Conservation (phyloP, 352 stramenopile species). For the Phytophthora brassicae region DNA sequence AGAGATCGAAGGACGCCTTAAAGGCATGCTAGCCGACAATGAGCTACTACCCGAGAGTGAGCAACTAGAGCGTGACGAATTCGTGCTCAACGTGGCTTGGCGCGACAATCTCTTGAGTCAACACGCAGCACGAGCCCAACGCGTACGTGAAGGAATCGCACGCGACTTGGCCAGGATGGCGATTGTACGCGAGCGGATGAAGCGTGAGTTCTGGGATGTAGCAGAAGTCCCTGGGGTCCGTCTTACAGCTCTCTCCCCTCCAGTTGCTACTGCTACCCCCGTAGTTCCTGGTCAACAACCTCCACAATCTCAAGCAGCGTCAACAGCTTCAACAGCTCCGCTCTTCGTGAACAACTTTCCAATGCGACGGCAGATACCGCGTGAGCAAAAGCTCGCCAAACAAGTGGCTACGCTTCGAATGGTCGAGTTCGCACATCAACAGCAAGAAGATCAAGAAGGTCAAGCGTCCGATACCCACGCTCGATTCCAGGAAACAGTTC, state of each 20-base stretch:
- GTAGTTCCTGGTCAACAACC: not conserved
- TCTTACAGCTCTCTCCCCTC: constrained; percentile 53
- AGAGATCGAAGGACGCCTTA: constrained; percentile 68
- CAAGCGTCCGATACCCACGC: constrained; percentile 18
- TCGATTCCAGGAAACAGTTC: constrained; percentile 58
- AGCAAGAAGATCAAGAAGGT: constrained; percentile 43
- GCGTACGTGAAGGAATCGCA: constrained; percentile 64
- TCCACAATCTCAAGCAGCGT: not conserved
- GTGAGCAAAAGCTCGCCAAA: constrained; percentile 50
- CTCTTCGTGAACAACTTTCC: constrained; percentile 85
- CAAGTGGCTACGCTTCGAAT: constrained; percentile 64
- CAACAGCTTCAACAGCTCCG: constrained; percentile 5
- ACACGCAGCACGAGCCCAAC: constrained; percentile 60
- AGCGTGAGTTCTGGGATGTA: constrained; percentile 90
- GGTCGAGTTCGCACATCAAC: constrained; percentile 64
- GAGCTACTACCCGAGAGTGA: constrained; percentile 64
- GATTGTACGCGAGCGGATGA: constrained; percentile 86
- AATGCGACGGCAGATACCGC: constrained; percentile 53
- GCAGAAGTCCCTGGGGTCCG: constrained; percentile 68
- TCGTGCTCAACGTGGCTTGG: constrained; percentile 88
- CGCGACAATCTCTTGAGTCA: constrained; percentile 49
- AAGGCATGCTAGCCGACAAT: constrained; percentile 73
- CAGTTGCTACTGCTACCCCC: not conserved
- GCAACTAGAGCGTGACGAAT: constrained; percentile 81
- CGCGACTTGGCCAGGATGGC: constrained; percentile 74